Evolutionary conservation across 306 rosid genomes (phyloP).

Genomic region (Cucumis cinereus): DNA sequence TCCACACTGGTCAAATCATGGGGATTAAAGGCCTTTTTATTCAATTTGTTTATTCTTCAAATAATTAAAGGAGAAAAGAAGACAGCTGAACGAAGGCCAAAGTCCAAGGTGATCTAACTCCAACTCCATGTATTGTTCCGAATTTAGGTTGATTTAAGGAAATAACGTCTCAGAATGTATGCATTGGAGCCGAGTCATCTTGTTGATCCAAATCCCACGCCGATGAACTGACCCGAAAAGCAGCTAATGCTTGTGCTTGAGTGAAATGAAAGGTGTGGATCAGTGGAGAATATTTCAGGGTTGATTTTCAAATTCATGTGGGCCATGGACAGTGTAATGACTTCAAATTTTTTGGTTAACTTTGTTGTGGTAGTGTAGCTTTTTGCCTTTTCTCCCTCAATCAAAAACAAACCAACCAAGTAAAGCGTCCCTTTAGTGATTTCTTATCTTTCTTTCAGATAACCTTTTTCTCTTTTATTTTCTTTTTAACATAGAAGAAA

Average conservation of each 20-base stretch:
- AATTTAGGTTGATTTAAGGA: neutral
- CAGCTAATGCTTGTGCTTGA: neutral
- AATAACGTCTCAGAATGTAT: neutral
- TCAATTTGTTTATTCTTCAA: neutral
- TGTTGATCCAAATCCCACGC: neutral
- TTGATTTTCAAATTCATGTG: neutral
- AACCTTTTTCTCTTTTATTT: neutral
- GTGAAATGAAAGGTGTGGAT: neutral
- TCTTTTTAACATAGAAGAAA: no score
- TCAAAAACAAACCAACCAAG: neutral
- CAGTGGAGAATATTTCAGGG: slow-evolving; percentile 1
- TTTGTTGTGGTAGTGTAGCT: neutral
- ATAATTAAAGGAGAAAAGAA: neutral
- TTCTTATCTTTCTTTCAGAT: neutral
- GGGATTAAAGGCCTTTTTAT: neutral
- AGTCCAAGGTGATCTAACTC: neutral
- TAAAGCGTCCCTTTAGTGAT: neutral
- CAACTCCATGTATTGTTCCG: no score
- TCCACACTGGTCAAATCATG: neutral
- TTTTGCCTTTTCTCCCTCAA: neutral
- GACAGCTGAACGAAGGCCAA: neutral
- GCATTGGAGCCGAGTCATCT: no score
- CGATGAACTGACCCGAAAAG: no score
- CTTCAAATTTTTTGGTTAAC: neutral
- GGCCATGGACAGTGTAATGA: neutral